Percentiles rank a stretch among this genome's conserved stretches.
These are phyloP conservation scores for Candida piceae DNA, from an alignment of 805 yeast genomes.

Conservation along the genomic window DNA sequence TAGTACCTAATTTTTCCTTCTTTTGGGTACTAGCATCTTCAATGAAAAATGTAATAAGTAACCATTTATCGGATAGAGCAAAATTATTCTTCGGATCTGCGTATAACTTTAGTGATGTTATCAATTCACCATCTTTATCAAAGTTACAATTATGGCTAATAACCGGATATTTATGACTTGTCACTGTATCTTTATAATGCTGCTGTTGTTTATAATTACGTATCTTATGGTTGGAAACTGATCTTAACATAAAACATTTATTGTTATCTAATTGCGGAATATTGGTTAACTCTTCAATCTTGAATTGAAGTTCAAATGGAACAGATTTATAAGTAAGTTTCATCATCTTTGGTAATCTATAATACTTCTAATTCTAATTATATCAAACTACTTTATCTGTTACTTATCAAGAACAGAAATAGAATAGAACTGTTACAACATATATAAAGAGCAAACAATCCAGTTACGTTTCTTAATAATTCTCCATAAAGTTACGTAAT, in stretches of 20 bases:
- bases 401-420: neutral
- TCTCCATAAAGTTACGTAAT: too few species aligned
- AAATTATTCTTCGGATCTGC: slow-evolving; percentile 31
- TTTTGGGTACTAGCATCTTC: slow-evolving; percentile 28
- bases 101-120: slow-evolving; percentile 33
- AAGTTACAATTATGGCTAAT: slow-evolving; percentile 49
- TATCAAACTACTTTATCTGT: too few species aligned
- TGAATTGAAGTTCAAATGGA: slow-evolving; percentile 52
- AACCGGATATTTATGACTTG: slow-evolving; percentile 40
- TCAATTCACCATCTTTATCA: slow-evolving; percentile 27
- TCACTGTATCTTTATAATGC: slow-evolving; percentile 23
- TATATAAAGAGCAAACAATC: too few species aligned
- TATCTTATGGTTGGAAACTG: slow-evolving; percentile 17
- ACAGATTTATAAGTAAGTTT: slow-evolving; percentile 22
- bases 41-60: slow-evolving; percentile 34
- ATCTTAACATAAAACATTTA: slow-evolving; percentile 49
- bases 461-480: too few species aligned
- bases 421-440: too few species aligned
- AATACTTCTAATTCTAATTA: too few species aligned
- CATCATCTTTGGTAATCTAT: slow-evolving; percentile 11
- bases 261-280: slow-evolving; percentile 74
- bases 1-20: slow-evolving; percentile 54
- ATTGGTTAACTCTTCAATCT: slow-evolving; percentile 69
- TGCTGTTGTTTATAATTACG: slow-evolving; percentile 14
- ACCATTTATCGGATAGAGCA: slow-evolving; percentile 40